Evolutionary conservation across 371 early-diverging fungal species (phyloP), one percentile per base, ranked within the genome.

Genomic region (Encephalitozoon intestinalis): DNA sequence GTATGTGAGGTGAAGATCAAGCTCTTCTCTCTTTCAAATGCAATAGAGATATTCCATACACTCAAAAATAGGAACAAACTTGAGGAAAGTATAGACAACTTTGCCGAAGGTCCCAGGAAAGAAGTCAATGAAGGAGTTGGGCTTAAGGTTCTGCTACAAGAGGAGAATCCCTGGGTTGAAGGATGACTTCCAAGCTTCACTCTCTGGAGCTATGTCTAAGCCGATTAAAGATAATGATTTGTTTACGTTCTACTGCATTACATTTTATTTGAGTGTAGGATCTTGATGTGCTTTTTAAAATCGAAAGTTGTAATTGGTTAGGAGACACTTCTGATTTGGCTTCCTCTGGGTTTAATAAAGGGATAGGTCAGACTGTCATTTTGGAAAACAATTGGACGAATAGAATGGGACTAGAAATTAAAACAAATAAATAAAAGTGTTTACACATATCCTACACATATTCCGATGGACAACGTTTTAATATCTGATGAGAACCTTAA

Each of bases 401-500:
- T 40, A 18, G 4, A n/a, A 23, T 12, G 18, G 26, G 15, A 0
- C 8, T 53, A 11, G 18, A 28, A 11, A 7, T n/a, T 34, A n/a
- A n/a, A 49, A 63, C 11, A 64, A 64, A 63, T 63, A 64, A 49
- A 73, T 40, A 73, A 28, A 73, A n/a, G 23, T 39, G 21, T 58
- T 51, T 50, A n/a, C n/a, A n/a, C n/a, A n/a, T n/a, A n/a, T n/a
- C n/a, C n/a, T 41, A 8, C 43, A 8, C 11, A 41, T 1, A 41
- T 15, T 63, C 23, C 12, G 37, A 70, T 69, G 70, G 68, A 52
- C 21, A 76, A 63, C 25, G 63, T 41, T 51, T 41, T 76, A 12
- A 37, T 67, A 41, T 54, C 66, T 18, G 73, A 76, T 37, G 37
- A 52, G 1, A 73, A 70, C 28, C 63, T 81, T 28, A 75, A 65